Conservation (phyloP, 352 stramenopile species). For the Phytophthora aleatoria region DNA sequence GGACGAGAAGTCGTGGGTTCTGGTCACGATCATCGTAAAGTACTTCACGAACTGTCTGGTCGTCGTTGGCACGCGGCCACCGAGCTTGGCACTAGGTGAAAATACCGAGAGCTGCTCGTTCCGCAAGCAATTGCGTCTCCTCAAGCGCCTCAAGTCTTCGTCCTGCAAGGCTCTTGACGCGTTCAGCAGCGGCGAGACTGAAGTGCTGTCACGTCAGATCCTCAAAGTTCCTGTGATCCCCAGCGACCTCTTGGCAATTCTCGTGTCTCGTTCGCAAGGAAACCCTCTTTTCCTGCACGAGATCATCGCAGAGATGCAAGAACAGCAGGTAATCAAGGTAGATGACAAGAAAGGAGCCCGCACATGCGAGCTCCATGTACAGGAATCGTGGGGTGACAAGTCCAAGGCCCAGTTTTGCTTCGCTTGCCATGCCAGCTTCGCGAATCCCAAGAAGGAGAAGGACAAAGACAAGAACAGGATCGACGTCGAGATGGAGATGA, state of each 20-base stretch:
- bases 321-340: slow-evolving; percentile 79
- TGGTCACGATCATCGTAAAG: slow-evolving; percentile 82
- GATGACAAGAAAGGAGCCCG: slow-evolving; percentile 47
- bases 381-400: slow-evolving; percentile 85
- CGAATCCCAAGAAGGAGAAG: slow-evolving; percentile 49
- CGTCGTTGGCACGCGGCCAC: slow-evolving; percentile 71
- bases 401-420: slow-evolving; percentile 74
- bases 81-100: slow-evolving; percentile 64
- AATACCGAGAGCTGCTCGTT: slow-evolving; percentile 81
- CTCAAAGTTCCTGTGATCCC: slow-evolving; percentile 67
- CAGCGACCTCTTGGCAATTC: slow-evolving; percentile 59
- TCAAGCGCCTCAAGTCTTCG: slow-evolving; percentile 70
- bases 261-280: slow-evolving; percentile 78
- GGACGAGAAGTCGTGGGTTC: slow-evolving; percentile 85
- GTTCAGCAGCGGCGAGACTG: slow-evolving; percentile 58
- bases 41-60: slow-evolving; percentile 89
- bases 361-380: slow-evolving; percentile 72
- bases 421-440: slow-evolving; percentile 66
- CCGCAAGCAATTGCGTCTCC: slow-evolving; percentile 70
- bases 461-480: slow-evolving; percentile 21
- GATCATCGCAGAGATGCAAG: slow-evolving; percentile 83
- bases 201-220: slow-evolving; percentile 67
- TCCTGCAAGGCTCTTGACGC: slow-evolving; percentile 55
- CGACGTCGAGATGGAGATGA: slow-evolving; percentile 18
- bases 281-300: slow-evolving; percentile 86